Evolutionary conservation across 495 filamentous ascomycete genomes (phyloP).

Genomic region (Daldinia grandis): DNA sequence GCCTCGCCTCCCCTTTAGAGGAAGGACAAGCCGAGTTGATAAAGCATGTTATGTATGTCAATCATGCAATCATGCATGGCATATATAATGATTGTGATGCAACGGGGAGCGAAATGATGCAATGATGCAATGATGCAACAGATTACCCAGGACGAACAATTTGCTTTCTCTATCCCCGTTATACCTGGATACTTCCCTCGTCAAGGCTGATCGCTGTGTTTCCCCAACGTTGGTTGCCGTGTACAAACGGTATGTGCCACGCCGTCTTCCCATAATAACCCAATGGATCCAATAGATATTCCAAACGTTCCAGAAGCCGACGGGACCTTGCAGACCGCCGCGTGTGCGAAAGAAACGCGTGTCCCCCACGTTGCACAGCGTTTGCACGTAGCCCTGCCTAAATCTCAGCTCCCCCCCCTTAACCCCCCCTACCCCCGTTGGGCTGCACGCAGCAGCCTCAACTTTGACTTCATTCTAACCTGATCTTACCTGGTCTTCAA

Average conservation of each 20-base stretch:
- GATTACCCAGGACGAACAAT: neutral
- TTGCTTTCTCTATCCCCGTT: neutral
- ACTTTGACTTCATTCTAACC: slow-evolving; percentile 40
- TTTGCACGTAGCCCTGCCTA: slow-evolving; percentile 42
- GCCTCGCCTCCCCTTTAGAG: neutral
- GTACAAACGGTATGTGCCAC: slow-evolving; percentile 38
- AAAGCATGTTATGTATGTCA: slow-evolving; percentile 15
- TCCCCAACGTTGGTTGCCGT: slow-evolving; percentile 33
- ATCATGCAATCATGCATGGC: slow-evolving; percentile 18
- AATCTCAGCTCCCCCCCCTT: slow-evolving; percentile 24
- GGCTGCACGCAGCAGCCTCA: slow-evolving; percentile 40
- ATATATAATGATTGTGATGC: neutral
- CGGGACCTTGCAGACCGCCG: slow-evolving; percentile 42
- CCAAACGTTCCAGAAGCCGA: slow-evolving; percentile 39
- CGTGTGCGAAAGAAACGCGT: slow-evolving; percentile 41
- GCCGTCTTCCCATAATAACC: slow-evolving; percentile 26
- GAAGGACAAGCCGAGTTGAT: neutral
- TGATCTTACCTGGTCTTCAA: slow-evolving; percentile 2
- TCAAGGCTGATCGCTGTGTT: slow-evolving; percentile 31
- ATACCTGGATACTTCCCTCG: neutral
- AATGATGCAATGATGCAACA: neutral
- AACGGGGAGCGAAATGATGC: neutral
- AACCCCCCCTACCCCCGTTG: slow-evolving; percentile 2
- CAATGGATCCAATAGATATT: slow-evolving; percentile 37
- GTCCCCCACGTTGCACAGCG: slow-evolving; percentile 41